Conservation (phyloP, 176 grass and related monocot genomes). For the Hyparrhenia diplandra region DNA sequence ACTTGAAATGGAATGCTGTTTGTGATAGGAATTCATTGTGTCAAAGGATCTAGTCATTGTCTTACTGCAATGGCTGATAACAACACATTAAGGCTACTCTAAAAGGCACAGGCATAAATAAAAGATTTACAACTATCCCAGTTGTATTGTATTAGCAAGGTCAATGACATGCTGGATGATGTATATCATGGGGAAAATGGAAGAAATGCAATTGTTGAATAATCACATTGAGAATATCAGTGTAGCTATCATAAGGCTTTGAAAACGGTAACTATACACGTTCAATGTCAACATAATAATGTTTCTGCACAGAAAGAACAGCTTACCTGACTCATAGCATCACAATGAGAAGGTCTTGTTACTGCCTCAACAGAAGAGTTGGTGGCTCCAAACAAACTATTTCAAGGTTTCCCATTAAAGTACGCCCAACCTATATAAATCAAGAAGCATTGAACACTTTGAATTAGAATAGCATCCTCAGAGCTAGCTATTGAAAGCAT, state of each 20-base stretch:
- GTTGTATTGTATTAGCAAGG: neutral
- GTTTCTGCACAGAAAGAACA: neutral
- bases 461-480: neutral
- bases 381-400: slow-evolving; percentile 37
- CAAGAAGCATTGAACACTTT: slow-evolving; percentile 7
- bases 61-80: neutral
- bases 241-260: neutral
- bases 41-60: neutral
- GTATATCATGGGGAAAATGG: neutral
- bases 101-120: neutral
- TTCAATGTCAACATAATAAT: neutral
- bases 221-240: neutral
- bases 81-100: neutral
- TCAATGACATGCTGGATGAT: neutral
- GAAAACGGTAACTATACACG: neutral
- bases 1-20: no score
- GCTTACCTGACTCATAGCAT: slow-evolving; percentile 55
- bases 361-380: slow-evolving; percentile 27
- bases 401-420: slow-evolving; percentile 49
- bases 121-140: neutral
- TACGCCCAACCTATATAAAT: slow-evolving; percentile 32
- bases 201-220: neutral
- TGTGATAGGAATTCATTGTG: neutral
- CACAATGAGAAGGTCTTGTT: slow-evolving; percentile 15
- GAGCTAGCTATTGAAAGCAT: neutral